Percentiles rank a stretch among this genome's conserved stretches.
Evolutionary conservation across 2,329 filamentous ascomycete species (phyloP).

Genomic region (Arthrobotrys conoides): DNA sequence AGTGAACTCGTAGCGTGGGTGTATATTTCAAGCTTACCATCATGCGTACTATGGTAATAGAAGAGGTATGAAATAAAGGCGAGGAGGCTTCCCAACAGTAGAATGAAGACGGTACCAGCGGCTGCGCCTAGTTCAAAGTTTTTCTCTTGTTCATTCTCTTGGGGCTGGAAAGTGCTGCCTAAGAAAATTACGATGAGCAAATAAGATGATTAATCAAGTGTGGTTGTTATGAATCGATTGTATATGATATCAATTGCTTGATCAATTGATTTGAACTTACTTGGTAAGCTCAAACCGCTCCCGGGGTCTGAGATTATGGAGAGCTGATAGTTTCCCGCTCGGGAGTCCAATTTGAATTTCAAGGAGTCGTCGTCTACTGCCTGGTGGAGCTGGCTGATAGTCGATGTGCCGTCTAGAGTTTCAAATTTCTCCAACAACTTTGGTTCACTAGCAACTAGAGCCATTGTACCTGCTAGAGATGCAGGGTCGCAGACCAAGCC

Average conservation of each 20-base stretch:
- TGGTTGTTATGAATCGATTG: no score
- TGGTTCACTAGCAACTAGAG: slow-evolving; percentile 58
- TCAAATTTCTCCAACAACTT: slow-evolving; percentile 59
- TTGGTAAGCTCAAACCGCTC: neutral
- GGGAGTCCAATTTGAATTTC: slow-evolving; percentile 22
- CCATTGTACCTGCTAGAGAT: slow-evolving; percentile 65
- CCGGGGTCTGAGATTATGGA: neutral
- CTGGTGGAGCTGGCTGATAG: slow-evolving; percentile 22
- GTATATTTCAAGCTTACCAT: slow-evolving; percentile 41
- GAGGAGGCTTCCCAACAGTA: slow-evolving; percentile 19
- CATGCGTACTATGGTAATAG: slow-evolving; percentile 41
- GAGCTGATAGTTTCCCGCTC: slow-evolving; percentile 23
- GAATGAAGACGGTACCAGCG: slow-evolving; percentile 42
- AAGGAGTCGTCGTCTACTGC: slow-evolving; percentile 18
- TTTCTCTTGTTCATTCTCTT: slow-evolving; percentile 43
- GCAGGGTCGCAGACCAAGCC: slow-evolving; percentile 66
- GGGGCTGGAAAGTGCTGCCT: neutral
- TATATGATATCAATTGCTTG: no score
- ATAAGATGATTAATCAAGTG: no score
- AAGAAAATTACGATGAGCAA: neutral
- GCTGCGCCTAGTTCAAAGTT: slow-evolving; percentile 39
- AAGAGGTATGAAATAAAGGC: slow-evolving; percentile 46
- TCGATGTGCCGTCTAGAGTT: slow-evolving; percentile 54
- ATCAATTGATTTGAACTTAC: no score
- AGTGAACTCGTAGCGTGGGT: neutral